Base-by-base conservation (phyloP, 1,139 yeast species). In the Candida sp. region DNA sequence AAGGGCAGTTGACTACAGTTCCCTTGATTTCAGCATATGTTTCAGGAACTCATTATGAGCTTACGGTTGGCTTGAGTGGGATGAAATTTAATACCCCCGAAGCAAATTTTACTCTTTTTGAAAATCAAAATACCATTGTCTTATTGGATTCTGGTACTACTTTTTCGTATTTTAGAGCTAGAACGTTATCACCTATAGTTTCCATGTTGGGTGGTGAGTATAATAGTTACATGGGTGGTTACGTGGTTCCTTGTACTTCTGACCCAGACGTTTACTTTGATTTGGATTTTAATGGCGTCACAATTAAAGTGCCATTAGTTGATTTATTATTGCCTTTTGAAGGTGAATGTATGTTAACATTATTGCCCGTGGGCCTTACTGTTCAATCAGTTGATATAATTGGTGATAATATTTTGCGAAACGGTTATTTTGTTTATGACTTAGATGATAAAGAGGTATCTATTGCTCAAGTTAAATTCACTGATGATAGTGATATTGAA, bases 81-180 rank as follows among this genome's bases (percentile, higher is more conserved):
- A 6, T 25, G 9, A 6, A 6, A 25, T 25, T 25, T 9, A 25
- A 25, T 25, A 25, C 9, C 9, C 29, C 29, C 6, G 9, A 25
- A 6, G 8, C 9, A 6, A 25, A 25, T 25, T 6, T 9, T 6
- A 25, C 29, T 25, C 8, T 25, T 25, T 25, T 25, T 25, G 29
- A 25, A 25, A 9, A 9, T 25, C 6, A 25, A 25, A 25, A 25
- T 6, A 6, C 6, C 22, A 19, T 32, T n/a, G 46, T 43, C 3
- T 37, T 49, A 38, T 61, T 85, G 36, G 93, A 85, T 60, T 78
- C 88, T 2, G 93, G 93, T 38, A 77, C 90, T 6, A 79, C 90
- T 2, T 61, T 80, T 40, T 70, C 84, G 4, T 75, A 73, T 49
- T 58, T 82, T 2, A 86, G 88, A 21, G 41, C 53, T 1, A 56